phyloP scores from a whole-genome alignment of 768 basidiomycete genomes.

The Xerocomus spinulosus region DNA sequence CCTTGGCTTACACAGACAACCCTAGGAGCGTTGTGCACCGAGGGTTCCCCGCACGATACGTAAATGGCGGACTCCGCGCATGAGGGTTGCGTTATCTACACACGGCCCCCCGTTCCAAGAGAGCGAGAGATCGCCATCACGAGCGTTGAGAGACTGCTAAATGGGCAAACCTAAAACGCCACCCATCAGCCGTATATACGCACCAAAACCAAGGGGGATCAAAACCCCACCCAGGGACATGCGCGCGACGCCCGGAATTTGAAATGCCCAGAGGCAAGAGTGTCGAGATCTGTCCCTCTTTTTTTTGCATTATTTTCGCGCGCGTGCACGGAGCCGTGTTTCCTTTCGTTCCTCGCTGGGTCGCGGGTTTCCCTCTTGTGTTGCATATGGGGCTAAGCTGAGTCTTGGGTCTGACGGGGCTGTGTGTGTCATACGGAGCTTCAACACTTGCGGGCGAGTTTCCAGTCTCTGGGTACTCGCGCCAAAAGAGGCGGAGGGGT shows the following conservation, averaged over 20 bases:
- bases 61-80: too few species aligned
- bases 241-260: too few species aligned
- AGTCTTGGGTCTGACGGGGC: neutral
- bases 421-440: neutral
- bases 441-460: neutral
- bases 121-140: neutral
- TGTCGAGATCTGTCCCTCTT: neutral
- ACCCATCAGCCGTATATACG: neutral
- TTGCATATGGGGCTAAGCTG: neutral
- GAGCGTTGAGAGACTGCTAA: neutral
- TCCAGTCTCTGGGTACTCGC: neutral
- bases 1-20: too few species aligned
- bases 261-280: conserved; percentile 1
- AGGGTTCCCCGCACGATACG: too few species aligned
- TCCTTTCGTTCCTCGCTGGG: neutral
- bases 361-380: neutral
- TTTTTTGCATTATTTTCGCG: too few species aligned
- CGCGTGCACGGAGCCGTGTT: too few species aligned
- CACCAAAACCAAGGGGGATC: too few species aligned
- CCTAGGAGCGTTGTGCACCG: too few species aligned
- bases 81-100: too few species aligned
- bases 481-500: neutral
- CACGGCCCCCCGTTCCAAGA: too few species aligned
- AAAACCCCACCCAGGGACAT: too few species aligned
- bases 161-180: neutral